Percentiles rank a stretch among this genome's conserved stretches.
Conservation (phyloP, 2,329 filamentous ascomycete species). For the Arthrobotrys conoides region DNA sequence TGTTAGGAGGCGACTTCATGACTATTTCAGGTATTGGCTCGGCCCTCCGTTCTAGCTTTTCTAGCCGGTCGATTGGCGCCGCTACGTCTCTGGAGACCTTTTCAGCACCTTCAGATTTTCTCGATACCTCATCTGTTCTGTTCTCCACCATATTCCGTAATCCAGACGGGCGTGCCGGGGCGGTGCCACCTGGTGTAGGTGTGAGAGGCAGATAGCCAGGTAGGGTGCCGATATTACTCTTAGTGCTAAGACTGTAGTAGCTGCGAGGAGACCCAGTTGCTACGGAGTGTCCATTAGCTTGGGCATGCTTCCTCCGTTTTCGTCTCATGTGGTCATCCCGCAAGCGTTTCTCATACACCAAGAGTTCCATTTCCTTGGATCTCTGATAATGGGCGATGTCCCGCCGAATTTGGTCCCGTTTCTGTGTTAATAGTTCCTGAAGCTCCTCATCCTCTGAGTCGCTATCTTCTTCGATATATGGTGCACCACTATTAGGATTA, state of each 20-base stretch:
- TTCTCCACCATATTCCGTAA: conserved; percentile 45
- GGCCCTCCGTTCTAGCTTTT: conserved; percentile 6
- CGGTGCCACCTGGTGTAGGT: conserved; percentile 20
- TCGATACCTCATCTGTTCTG: conserved; percentile 14
- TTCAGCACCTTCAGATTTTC: conserved; percentile 12
- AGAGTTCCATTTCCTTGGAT: conserved; percentile 57
- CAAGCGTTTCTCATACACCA: conserved; percentile 57
- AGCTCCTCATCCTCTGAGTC: conserved; percentile 60
- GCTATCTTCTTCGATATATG: conserved; percentile 58
- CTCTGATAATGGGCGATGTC: conserved; percentile 56
- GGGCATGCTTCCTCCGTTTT: conserved; percentile 55
- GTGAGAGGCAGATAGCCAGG: conserved; percentile 59
- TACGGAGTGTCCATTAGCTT: conserved; percentile 39
- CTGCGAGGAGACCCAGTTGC: conserved; percentile 53
- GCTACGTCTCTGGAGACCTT: conserved; percentile 6
- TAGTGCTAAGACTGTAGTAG: conserved; percentile 56
- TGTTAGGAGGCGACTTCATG: conserved; percentile 38
- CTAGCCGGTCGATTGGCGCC: background rate
- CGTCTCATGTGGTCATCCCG: conserved; percentile 56
- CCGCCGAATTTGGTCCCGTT: conserved; percentile 52
- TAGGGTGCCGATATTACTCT: conserved; percentile 52
- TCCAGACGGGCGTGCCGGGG: conserved; percentile 37
- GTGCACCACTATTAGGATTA: conserved; percentile 28
- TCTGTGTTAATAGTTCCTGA: conserved; percentile 47
- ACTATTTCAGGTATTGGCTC: conserved; percentile 44